A percentile compares a stretch with the other conserved stretches of the same genome.
phyloP scores from a whole-genome alignment of 768 basidiomycete genomes.

The Boletus rubropictus region DNA sequence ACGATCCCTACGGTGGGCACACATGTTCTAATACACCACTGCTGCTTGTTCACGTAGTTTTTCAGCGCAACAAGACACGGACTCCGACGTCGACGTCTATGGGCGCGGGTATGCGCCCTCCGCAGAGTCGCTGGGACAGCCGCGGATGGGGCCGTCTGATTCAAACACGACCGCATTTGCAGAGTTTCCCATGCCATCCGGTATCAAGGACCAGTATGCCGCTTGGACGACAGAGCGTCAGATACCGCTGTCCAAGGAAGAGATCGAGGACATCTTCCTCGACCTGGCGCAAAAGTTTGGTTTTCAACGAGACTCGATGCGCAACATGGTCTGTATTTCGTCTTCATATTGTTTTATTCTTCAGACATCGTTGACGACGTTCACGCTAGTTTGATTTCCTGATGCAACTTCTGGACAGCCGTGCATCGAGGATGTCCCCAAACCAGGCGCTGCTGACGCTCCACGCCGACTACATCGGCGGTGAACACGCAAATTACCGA shows the following conservation, averaged over 20 bases:
- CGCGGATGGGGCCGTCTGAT: conserved; percentile 57
- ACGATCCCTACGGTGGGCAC: conserved; percentile 57
- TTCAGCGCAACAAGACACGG: conserved; percentile 73
- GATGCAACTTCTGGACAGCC: conserved; percentile 95
- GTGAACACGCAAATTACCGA: conserved; percentile 96
- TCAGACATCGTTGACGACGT: conserved; percentile 8
- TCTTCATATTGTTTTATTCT: conserved; percentile 11
- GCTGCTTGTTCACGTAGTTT: conserved; percentile 5
- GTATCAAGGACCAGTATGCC: conserved; percentile 79
- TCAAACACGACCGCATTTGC: conserved; percentile 66
- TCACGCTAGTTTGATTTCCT: conserved; percentile 83
- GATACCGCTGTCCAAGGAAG: conserved; percentile 97
- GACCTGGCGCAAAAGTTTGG: conserved; percentile 99
- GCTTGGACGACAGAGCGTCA: conserved; percentile 90
- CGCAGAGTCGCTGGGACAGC: conserved; percentile 65
- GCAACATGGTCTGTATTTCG: conserved; percentile 73
- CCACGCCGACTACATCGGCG: conserved; percentile 98
- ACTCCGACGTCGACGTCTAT: conserved; percentile 76
- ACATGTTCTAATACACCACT: not conserved
- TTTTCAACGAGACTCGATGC: conserved; percentile 92
- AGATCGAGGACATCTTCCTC: conserved; percentile 97
- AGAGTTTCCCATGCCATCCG: conserved; percentile 52
- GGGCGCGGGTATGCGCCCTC: conserved; percentile 64
- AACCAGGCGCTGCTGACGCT: conserved; percentile 92
- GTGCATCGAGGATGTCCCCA: conserved; percentile 95